Evolutionary conservation across 2,329 filamentous ascomycete genomes (phyloP), one percentile per base, ranked within the genome.

Genomic region (Fusarium abutilonis): DNA sequence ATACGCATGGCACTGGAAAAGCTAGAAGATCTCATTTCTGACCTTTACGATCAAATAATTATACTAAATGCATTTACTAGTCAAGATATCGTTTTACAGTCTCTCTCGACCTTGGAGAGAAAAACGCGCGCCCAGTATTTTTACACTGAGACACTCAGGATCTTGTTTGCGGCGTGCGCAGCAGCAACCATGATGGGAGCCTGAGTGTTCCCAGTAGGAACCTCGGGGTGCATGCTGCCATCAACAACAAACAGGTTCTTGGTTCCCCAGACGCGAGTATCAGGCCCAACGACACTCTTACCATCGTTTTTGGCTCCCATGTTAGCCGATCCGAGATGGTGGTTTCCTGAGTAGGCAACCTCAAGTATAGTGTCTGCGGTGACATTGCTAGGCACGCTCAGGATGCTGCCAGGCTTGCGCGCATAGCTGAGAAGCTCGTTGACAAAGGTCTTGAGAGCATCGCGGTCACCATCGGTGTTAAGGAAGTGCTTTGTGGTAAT

Each of bases 401-500:
- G 46, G 7, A 60, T 49, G 32, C 68, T 72, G 17, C 44, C 56
- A 4, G 70, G 56, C 40, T 56, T 50, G 6, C 65, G 63, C 2
- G 69, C 64, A 52, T 70, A 72, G 44, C 23, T 39, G 19, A 76
- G 56, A 3, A 76, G 59, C 26, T 59, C 63, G 34, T 68, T 52
- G 17, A 76, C 54, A 40, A 71, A 71, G 1, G 56, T 58, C 10
- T 45, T 63, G 3, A 72, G 51, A 17, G 74, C 72, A 52, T 70
- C 65, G 9, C 50, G 56, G 45, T 76, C 74, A 13, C 64, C 71
- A 3, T 68, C 52, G 1, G 68, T 79, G 55, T 74, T 76, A 53
- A 74, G 70, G 56, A 62, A 74, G 6, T 76, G 73, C 42, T 66
- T 68, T 41, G 73, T 73, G 15, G 73, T 75, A 51, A 80, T 80